Conservation (phyloP, 129 eudicot species). For the Ambrosia artemisiifolia region DNA sequence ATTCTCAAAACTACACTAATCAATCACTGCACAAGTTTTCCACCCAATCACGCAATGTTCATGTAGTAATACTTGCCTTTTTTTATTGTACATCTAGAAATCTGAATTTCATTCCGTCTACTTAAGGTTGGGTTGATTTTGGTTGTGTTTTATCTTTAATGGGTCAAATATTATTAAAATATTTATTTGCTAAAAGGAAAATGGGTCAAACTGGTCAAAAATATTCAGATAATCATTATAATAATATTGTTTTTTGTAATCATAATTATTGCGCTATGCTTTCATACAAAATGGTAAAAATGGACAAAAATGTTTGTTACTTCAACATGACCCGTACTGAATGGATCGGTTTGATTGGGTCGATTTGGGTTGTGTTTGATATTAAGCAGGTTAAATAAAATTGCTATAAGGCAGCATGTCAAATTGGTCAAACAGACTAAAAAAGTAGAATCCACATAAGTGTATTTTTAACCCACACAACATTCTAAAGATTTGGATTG, state of each 20-base stretch:
- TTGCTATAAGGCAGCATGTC: neutral
- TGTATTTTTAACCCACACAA: neutral
- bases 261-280: neutral
- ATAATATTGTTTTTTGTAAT: neutral
- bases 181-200: neutral
- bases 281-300: neutral
- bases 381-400: neutral
- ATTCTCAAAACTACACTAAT: neutral
- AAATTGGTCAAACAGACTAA: neutral
- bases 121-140: neutral
- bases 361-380: neutral
- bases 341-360: neutral
- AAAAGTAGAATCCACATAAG: neutral
- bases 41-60: neutral
- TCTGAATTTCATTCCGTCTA: neutral
- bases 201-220: neutral
- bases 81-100: neutral
- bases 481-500: neutral
- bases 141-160: neutral
- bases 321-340: neutral
- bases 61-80: neutral
- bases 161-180: no score
- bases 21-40: slow-evolving; percentile 10
- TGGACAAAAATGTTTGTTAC: neutral
- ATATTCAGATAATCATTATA: neutral